Evolutionary conservation across 2,329 filamentous ascomycete genomes (phyloP).

Genomic region (Xylaria sp.): DNA sequence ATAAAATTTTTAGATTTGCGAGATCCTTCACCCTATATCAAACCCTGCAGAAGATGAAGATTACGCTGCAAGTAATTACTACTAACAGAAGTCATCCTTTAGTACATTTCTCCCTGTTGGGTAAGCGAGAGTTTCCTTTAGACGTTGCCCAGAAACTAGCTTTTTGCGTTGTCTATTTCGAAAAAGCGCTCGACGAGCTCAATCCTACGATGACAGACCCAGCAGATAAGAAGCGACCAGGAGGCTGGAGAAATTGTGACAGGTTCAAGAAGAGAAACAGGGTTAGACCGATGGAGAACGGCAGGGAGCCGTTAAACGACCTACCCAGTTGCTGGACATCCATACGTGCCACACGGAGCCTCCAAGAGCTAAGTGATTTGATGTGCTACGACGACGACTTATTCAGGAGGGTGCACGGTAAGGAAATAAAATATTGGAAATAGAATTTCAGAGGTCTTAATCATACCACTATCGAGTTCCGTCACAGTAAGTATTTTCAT

Average conservation of each 20-base stretch:
- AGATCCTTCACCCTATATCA: not conserved
- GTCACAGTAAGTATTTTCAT: slow-evolving; percentile 28
- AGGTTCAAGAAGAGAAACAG: slow-evolving; percentile 19
- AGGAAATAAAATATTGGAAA: slow-evolving; percentile 21
- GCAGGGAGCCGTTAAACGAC: not conserved
- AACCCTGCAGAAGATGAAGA: not conserved
- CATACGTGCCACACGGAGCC: slow-evolving; percentile 6
- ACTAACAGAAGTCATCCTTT: not conserved
- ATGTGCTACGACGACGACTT: slow-evolving; percentile 18
- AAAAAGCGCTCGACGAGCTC: slow-evolving; percentile 24
- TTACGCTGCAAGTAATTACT: not conserved
- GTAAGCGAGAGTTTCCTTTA: not conserved
- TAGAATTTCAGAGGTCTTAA: slow-evolving; percentile 33
- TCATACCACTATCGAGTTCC: slow-evolving; percentile 32
- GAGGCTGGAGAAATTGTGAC: slow-evolving; percentile 28
- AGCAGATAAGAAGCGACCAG: slow-evolving; percentile 1
- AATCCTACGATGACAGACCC: slow-evolving; percentile 7
- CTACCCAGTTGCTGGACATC: slow-evolving; percentile 14
- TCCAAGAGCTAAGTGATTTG: slow-evolving; percentile 6
- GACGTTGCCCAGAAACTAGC: slow-evolving; percentile 24
- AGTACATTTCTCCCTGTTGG: slow-evolving; percentile 28
- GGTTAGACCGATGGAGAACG: slow-evolving; percentile 11
- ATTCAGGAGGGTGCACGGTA: not conserved
- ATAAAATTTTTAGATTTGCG: not conserved
- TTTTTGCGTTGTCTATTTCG: slow-evolving; percentile 33